A percentile compares a stretch with the other conserved stretches of the same genome.
These are phyloP conservation scores for Erysimum cheiranthoides DNA, from an alignment of 345 rosid species.

Conservation along the genomic window DNA sequence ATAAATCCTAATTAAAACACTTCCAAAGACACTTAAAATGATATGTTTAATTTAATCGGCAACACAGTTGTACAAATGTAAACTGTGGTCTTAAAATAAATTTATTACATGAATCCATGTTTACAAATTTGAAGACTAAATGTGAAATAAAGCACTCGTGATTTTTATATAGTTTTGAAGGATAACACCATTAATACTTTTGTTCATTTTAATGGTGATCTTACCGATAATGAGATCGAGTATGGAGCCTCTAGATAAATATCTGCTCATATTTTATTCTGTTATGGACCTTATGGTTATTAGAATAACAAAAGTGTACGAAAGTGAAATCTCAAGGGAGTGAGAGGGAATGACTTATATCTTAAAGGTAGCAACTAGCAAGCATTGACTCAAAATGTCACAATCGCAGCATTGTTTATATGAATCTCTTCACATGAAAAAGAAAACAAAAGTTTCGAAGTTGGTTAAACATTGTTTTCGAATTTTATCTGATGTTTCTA, in stretches of 20 bases:
- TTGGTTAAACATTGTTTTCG: constrained; percentile 36
- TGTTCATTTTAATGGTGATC: not conserved
- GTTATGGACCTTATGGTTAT: constrained; percentile 8
- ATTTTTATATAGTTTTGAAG: not conserved
- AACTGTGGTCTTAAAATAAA: not conserved
- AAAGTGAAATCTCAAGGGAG: constrained; percentile 30
- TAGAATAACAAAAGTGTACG: constrained; percentile 31
- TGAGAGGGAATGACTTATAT: constrained; percentile 22
- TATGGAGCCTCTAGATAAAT: not conserved
- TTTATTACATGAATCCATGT: not conserved
- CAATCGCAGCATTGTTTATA: constrained; percentile 2
- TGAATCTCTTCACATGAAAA: constrained; percentile 3
- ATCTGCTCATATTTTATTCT: not conserved
- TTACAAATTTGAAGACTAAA: not conserved
- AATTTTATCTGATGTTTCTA: not conserved
- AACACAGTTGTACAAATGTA: not conserved
- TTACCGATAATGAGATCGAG: not conserved
- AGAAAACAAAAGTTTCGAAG: not conserved
- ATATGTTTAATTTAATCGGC: not conserved
- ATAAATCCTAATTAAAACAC: not conserved
- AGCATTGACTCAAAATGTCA: constrained; percentile 35
- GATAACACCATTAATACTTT: not conserved
- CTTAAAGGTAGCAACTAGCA: constrained; percentile 25
- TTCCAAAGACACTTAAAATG: not conserved
- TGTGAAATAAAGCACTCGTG: not conserved